Percentiles rank a stretch among this genome's conserved stretches.
These are phyloP conservation scores for Stephania japonica DNA, from an alignment of 164 flowering plant genomes.

Conservation along the genomic window DNA sequence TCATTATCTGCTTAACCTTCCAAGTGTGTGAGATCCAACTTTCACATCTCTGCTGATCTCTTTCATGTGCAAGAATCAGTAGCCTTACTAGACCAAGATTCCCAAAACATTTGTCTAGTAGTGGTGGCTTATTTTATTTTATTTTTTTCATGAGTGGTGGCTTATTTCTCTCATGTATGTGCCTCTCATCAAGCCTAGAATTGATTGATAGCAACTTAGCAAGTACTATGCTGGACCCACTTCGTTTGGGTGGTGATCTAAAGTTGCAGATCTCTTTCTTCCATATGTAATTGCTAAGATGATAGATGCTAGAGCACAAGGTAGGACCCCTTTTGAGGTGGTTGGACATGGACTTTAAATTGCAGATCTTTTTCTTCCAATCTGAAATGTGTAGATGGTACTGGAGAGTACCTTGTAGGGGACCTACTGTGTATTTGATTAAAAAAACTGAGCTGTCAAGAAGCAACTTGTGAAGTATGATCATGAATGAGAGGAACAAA, in stretches of 20 bases:
- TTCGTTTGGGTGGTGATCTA: no score
- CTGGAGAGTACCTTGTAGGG: not conserved
- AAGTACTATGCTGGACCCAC: not conserved
- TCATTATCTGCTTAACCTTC: not conserved
- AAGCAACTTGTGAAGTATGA: not conserved
- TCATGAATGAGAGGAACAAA: not conserved
- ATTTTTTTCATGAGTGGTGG: no score
- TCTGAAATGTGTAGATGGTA: not conserved
- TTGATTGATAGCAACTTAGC: not conserved
- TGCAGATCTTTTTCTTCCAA: not conserved
- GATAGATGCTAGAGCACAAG: not conserved
- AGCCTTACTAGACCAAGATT: not conserved
- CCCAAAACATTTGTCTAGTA: not conserved
- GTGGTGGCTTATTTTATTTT: not conserved
- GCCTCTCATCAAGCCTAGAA: not conserved
- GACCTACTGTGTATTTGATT: not conserved
- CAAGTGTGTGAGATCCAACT: not conserved
- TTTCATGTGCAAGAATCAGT: conserved; percentile 1
- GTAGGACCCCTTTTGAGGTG: not conserved
- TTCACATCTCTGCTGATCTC: not conserved
- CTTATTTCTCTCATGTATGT: not conserved
- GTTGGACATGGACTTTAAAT: not conserved
- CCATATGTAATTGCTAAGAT: no score
- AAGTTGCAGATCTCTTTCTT: no score
- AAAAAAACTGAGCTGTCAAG: not conserved